These are phyloP conservation scores for Phytophthora pseudosyringae DNA, from an alignment of 352 stramenopile genomes.

Conservation along the genomic window DNA sequence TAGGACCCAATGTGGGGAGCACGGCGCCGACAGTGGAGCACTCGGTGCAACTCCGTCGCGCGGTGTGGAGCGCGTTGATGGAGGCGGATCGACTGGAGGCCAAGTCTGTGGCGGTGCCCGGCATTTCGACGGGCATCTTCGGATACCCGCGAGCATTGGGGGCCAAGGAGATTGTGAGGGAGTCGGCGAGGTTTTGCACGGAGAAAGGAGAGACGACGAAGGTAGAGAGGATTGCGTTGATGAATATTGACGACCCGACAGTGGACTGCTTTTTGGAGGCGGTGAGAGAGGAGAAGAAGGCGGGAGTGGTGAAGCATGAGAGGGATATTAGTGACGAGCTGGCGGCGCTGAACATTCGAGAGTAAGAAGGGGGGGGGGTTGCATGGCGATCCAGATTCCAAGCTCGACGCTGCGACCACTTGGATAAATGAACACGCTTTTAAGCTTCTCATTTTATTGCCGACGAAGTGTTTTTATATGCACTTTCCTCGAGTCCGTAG, in stretches of 20 bases:
- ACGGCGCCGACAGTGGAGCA: conserved; percentile 30
- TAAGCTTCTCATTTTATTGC: too few species aligned
- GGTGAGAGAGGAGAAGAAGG: conserved; percentile 18
- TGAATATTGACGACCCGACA: conserved; percentile 51
- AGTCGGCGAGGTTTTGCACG: conserved; percentile 35
- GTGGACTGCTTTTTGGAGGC: conserved; percentile 33
- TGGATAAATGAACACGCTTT: too few species aligned
- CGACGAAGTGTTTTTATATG: too few species aligned
- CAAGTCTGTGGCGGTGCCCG: conserved; percentile 44
- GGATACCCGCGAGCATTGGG: conserved; percentile 53
- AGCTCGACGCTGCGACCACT: too few species aligned
- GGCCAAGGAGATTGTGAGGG: conserved; percentile 45
- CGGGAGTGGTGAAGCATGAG: background rate
- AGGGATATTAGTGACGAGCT: conserved; percentile 18
- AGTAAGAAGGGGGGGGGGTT: too few species aligned
- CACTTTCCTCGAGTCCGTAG: too few species aligned
- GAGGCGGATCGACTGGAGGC: conserved; percentile 43
- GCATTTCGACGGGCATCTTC: conserved; percentile 57
- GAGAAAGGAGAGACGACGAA: conserved; percentile 10
- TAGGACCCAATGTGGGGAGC: conserved; percentile 38
- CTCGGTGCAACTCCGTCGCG: conserved; percentile 37
- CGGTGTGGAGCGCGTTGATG: conserved; percentile 41
- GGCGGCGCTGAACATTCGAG: conserved; percentile 15
- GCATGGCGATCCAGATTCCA: too few species aligned
- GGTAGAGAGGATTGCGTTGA: conserved; percentile 35